Conservation (phyloP, 2,329 filamentous ascomycete species). For the Aspergillus melleus region DNA sequence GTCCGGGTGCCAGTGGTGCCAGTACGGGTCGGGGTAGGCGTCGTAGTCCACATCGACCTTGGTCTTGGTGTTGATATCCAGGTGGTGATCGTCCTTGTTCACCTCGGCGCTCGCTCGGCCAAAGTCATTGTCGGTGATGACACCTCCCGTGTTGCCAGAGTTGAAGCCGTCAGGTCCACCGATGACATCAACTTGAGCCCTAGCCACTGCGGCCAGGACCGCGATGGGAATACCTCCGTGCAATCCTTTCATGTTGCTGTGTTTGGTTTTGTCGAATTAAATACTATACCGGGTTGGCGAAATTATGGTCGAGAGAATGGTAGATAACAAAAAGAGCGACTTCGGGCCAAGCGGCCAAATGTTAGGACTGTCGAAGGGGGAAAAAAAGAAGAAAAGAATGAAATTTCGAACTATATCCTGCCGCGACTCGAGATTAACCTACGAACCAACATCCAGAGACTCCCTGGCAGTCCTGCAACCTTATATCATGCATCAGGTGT, state of each 20-base stretch:
- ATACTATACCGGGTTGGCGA: neutral
- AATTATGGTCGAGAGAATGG: neutral
- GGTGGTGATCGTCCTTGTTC: neutral
- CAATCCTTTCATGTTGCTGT: constrained; percentile 36
- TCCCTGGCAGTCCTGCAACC: neutral
- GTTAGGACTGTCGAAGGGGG: constrained; percentile 4
- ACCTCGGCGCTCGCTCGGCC: neutral
- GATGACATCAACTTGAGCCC: constrained; percentile 22
- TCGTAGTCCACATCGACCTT: neutral
- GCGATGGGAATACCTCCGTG: constrained; percentile 37
- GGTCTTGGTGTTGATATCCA: neutral
- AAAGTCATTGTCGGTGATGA: neutral
- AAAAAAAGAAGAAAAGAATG: constrained; percentile 8
- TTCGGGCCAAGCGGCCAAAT: constrained; percentile 7
- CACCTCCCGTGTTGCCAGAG: neutral
- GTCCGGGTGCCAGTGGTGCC: neutral
- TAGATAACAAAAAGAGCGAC: constrained; percentile 14
- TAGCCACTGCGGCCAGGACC: constrained; percentile 33
- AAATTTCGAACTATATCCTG: neutral
- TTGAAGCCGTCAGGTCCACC: constrained; percentile 5
- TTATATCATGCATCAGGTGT: constrained; percentile 16
- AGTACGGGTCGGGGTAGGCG: neutral
- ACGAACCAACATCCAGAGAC: neutral
- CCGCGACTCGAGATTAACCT: neutral
- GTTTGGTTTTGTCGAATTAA: neutral